Percentiles rank a stretch among this genome's conserved stretches.
Conservation (phyloP, 2,329 filamentous ascomycete genomes). For the Trichoderma arundinaceum region DNA sequence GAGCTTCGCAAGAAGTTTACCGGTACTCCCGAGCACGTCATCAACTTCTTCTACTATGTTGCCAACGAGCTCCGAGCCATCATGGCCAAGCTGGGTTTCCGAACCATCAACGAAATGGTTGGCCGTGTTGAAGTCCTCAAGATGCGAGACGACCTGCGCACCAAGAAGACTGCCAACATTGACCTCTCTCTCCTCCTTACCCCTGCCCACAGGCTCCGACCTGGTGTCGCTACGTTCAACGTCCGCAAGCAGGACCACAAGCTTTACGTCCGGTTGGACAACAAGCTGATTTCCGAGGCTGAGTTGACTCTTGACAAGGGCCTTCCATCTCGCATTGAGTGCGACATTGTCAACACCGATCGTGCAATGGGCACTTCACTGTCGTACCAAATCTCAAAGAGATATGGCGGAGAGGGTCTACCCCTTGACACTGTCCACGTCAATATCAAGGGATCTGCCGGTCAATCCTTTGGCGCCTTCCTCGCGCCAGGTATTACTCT, state of each 20-base stretch:
- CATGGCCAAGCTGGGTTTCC: conserved; percentile 94
- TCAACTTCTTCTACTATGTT: conserved; percentile 99
- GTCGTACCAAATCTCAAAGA: conserved; percentile 93
- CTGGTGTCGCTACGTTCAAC: conserved; percentile 95
- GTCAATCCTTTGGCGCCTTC: conserved; percentile 95
- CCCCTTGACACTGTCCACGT: conserved; percentile 93
- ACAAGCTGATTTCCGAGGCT: conserved; percentile 95
- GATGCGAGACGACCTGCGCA: conserved; percentile 86
- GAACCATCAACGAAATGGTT: conserved; percentile 97
- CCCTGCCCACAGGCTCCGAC: conserved; percentile 92
- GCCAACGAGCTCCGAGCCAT: conserved; percentile 95
- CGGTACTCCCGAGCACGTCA: conserved; percentile 92
- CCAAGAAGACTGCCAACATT: conserved; percentile 88
- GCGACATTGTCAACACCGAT: conserved; percentile 95
- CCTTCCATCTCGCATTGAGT: conserved; percentile 89
- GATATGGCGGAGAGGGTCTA: conserved; percentile 86
- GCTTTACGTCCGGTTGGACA: conserved; percentile 90
- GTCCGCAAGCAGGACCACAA: conserved; percentile 97
- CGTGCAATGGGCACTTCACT: conserved; percentile 91
- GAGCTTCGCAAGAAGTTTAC: conserved; percentile 91
- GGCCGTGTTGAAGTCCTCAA: conserved; percentile 86
- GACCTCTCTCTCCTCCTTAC: conserved; percentile 92
- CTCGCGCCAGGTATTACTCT: conserved; percentile 91
- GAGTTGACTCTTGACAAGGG: conserved; percentile 95
- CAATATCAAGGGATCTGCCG: conserved; percentile 94